Base-by-base conservation (phyloP, 352 stramenopile species). In the Phytophthora agathidicida region DNA sequence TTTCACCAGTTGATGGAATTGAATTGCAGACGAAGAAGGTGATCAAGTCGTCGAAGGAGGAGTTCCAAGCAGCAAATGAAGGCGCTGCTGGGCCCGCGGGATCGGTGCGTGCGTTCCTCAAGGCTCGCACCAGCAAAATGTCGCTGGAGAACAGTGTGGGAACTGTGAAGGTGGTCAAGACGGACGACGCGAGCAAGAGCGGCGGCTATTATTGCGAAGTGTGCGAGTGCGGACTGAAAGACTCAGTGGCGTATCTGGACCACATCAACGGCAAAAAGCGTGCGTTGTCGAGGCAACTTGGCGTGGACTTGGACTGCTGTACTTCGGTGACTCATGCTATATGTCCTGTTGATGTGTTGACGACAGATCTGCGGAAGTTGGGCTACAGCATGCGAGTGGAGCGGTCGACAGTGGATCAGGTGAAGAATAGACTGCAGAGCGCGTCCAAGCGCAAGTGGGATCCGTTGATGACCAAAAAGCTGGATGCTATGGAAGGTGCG, bases 191-290 rank as follows among this genome's bases (percentile, higher is more conserved):
- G 14, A 86, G 71, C 53, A 88, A 91, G 53, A 77, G 44, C 49
- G 89, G 88, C 19, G 93, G 91, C 2, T 98, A 95, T 70, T 98
- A 83, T 57, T 98, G 93, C 51, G 93, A 98, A 55, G 89, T 97
- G 19, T 98, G 93, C 51, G 93, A 98, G 52, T 89, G 77, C 59
- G 77, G 84, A 3, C 73, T 98, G 30, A 98, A 98, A 71, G 93
- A 98, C 63, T 97, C 88, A 41, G 84, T 97, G 38, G 90, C 89
- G 51, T 98, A 97, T 53, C 70, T 98, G 39, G 93, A 98, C 71
- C 93, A 98, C 60, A 97, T 98, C 72, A 98, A 98, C 67, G 93
- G 93, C 60, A 97, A 97, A 83, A 94, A 94, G 62, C 93, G 89
- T 97, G 54, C 50, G 84, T 87, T 16, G 17, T 14, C 5, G 4